Evolutionary conservation across 495 filamentous ascomycete genomes (phyloP), one percentile per base, ranked within the genome.

Genomic region (Daldinia childiae): DNA sequence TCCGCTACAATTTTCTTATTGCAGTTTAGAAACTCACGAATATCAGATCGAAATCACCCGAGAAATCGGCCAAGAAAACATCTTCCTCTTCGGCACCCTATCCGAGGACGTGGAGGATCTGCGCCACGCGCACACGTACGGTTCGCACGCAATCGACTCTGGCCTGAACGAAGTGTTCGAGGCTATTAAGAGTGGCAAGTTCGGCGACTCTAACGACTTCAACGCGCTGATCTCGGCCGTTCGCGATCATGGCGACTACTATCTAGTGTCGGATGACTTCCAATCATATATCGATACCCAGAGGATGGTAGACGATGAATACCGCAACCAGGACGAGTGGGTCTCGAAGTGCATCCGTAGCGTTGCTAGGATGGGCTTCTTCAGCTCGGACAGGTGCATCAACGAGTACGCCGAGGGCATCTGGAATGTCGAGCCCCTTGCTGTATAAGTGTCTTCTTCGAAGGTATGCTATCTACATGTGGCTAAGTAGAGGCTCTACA

Each of bases 61-160:
- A 62, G 96, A 99, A 81, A 92, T 98, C 73, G 92, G 93, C 72
- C 92, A 98, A 69, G 87, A 91, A 73, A 98, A 98, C 82, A 98
- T 98, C 80, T 99, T 98, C 88, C 91, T 98, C 77, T 98, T 99
- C 76, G 95, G 95, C 50, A 95, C 94, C 77, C 88, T 99, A 6
- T 92, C 95, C 67, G 96, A 99, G 82, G 92, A 98, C 74, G 96
- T 98, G 62, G 95, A 98, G 74, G 94, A 98, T 30, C 90, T 99
- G 48, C 96, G 95, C 30, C 93, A 98, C 81, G 85, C 87, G 9
- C 96, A 99, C 81, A 89, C 87, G 67, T 98, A 95, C 80, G 91
- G 91, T 59, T 76, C 85, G 57, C 92, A 95, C 83, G 77, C 87
- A 15, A 81, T 99, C 27, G 93, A 98, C 79, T 82, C 89, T 0